These are phyloP conservation scores for Metrosideros polymorpha DNA, from an alignment of 441 rosid genomes.

Conservation along the genomic window DNA sequence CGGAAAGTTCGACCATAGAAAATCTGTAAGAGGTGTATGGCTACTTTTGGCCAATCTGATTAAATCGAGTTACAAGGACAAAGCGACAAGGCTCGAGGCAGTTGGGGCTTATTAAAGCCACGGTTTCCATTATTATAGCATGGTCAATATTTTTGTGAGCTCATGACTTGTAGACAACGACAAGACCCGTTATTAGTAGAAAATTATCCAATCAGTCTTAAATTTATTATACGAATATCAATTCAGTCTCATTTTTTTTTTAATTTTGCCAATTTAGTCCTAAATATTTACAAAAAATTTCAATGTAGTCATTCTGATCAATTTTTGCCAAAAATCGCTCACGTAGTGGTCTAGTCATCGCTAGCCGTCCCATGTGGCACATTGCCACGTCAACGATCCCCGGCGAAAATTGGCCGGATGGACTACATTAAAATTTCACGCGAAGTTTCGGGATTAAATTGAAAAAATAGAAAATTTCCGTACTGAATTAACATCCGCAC, in stretches of 20 bases:
- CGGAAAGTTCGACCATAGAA: not conserved
- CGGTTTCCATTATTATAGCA: not conserved
- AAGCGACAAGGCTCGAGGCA: not conserved
- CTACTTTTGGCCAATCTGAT: not conserved
- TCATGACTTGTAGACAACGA: not conserved
- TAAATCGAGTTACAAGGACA: not conserved
- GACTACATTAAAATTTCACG: rapidly evolving
- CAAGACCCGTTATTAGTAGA: not conserved
- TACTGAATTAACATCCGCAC: rapidly evolving
- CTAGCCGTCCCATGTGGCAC: rapidly evolving
- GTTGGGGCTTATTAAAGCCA: not conserved
- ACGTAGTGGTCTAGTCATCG: rapidly evolving
- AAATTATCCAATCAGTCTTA: rapidly evolving
- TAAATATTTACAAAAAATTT: rapidly evolving
- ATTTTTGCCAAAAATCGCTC: not conserved
- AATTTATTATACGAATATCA: not conserved
- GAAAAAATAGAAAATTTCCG: not conserved
- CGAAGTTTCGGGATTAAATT: rapidly evolving
- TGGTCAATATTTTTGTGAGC: not conserved
- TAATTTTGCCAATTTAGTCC: not conserved
- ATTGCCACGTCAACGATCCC: rapidly evolving
- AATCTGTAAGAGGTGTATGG: not conserved
- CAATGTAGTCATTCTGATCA: rapidly evolving
- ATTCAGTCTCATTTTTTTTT: rapidly evolving
- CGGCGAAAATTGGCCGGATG: rapidly evolving